These are phyloP conservation scores for Tubosaeta sp. DNA, from an alignment of 768 basidiomycete species.

Conservation along the genomic window DNA sequence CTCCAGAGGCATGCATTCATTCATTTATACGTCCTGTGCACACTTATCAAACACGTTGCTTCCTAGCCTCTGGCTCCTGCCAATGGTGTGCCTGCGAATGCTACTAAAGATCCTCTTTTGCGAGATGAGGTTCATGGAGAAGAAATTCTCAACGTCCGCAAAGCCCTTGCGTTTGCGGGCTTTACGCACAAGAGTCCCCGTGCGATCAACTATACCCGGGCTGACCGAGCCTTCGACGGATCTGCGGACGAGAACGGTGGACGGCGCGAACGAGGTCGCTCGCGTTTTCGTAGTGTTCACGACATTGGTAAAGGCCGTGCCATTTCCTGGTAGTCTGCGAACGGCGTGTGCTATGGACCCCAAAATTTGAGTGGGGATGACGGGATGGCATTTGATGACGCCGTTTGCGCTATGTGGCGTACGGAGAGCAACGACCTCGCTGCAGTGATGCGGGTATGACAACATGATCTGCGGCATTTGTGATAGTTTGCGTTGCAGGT, in stretches of 20 bases:
- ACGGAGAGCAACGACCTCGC: constrained; percentile 25
- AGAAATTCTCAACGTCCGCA: constrained; percentile 84
- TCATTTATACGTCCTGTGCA: constrained; percentile 22
- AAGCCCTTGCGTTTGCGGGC: constrained; percentile 86
- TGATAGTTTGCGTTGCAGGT: constrained; percentile 5
- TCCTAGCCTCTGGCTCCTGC: constrained; percentile 82
- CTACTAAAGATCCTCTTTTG: constrained; percentile 86
- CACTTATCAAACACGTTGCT: constrained; percentile 28
- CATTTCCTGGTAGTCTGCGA: constrained; percentile 66
- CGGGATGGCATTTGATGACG: constrained; percentile 25
- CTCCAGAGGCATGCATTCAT: constrained; percentile 64
- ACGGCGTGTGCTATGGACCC: constrained; percentile 28
- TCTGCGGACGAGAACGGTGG: constrained; percentile 47
- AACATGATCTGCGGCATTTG: constrained; percentile 26
- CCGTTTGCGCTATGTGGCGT: constrained; percentile 30
- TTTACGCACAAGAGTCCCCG: constrained; percentile 90
- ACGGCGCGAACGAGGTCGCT: constrained; percentile 58
- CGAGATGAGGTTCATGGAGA: constrained; percentile 81
- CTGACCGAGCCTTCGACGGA: constrained; percentile 66
- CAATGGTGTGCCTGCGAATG: constrained; percentile 78
- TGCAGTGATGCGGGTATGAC: constrained; percentile 30
- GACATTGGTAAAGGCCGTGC: constrained; percentile 71
- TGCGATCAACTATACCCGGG: constrained; percentile 68
- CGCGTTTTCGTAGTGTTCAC: constrained; percentile 56
- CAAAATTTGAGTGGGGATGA: constrained; percentile 15